These are phyloP conservation scores for Collybia sordida DNA, from an alignment of 768 basidiomycete species.

Conservation along the genomic window DNA sequence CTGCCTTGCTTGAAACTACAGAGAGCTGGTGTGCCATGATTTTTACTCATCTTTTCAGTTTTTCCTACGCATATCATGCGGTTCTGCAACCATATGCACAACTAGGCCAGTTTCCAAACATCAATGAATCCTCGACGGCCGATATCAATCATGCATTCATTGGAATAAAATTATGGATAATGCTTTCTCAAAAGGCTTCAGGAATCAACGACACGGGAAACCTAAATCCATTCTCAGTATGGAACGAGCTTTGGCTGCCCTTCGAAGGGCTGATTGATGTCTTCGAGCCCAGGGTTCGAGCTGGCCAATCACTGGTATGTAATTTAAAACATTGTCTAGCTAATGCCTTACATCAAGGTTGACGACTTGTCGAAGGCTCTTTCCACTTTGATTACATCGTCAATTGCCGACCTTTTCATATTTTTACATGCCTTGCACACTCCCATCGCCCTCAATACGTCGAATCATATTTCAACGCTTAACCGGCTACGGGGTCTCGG, in stretches of 20 bases:
- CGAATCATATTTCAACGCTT: constrained; percentile 48
- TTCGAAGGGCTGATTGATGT: constrained; percentile 55
- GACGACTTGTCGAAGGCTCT: constrained; percentile 41
- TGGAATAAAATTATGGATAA: constrained; percentile 70
- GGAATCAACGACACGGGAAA: constrained; percentile 25
- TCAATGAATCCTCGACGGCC: constrained; percentile 43
- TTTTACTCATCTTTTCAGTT: constrained; percentile 49
- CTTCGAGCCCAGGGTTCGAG: constrained; percentile 47
- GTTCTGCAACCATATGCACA: constrained; percentile 42
- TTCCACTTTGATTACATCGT: constrained; percentile 53
- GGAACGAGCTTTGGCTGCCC: constrained; percentile 79
- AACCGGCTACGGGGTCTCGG: constrained; percentile 47
- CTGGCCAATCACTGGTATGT: constrained; percentile 40
- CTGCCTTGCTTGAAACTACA: constrained; percentile 44
- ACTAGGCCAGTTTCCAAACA: constrained; percentile 24
- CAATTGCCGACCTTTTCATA: constrained; percentile 63
- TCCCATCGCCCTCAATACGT: constrained; percentile 52
- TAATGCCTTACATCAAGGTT: neutral
- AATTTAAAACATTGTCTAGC: neutral
- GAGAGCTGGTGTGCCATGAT: constrained; percentile 39
- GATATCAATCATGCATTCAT: constrained; percentile 72
- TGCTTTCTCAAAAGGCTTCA: constrained; percentile 47
- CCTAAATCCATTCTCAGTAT: constrained; percentile 42
- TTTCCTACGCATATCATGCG: constrained; percentile 45
- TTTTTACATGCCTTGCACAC: constrained; percentile 59